Base-by-base conservation (phyloP, 2,329 filamentous ascomycete genomes). In the Rhynchosporium secalis region DNA sequence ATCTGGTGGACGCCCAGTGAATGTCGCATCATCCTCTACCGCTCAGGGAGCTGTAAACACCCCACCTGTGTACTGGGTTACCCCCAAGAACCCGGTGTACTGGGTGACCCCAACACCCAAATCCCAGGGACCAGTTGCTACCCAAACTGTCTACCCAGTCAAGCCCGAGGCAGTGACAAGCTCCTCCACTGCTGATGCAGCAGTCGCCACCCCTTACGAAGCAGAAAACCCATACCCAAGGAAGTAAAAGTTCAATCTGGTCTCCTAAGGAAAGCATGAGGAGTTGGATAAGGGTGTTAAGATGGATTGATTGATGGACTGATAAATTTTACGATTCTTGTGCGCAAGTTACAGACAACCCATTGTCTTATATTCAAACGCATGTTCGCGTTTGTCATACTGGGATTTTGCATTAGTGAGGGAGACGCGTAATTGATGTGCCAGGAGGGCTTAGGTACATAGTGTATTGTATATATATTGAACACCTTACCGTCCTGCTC, bases 381-480 rank as follows among this genome's bases (percentile, higher is more conserved):
- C 41, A 36, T 33, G 40, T 43, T 28, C 20, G 20, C 20, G 20
- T 1, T 20, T 20, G 1, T 1, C 20, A 20, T 20, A 20, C 1
- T 20, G 20, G 20, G 20, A 20, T 20, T 20, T 20, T 20, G 20
- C 20, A 20, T 20, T 20, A 20, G 20, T 20, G 20, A 20, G 20
- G 20, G 20, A 20, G 20, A 20, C 20, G 20, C 1, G 20, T 20
- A 20, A 20, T 20, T 20, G 28, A 45, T 33, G 29, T 36, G 38
- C 40, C 48, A 43, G 46, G 15, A 52, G 28, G 47, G 38, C 36
- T 28, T 46, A 54, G 58, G 58, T 54, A 45, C 33, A 60, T 54
- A 60, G 26, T 33, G n/a, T 51, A 46, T 48, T 52, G 54, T 31
- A 49, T 33, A 20, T 20, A 43, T 43, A 54, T 52, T 38, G 29